Base-by-base conservation (phyloP, 139 green algal species). In the Chlorella vulgaris region DNA sequence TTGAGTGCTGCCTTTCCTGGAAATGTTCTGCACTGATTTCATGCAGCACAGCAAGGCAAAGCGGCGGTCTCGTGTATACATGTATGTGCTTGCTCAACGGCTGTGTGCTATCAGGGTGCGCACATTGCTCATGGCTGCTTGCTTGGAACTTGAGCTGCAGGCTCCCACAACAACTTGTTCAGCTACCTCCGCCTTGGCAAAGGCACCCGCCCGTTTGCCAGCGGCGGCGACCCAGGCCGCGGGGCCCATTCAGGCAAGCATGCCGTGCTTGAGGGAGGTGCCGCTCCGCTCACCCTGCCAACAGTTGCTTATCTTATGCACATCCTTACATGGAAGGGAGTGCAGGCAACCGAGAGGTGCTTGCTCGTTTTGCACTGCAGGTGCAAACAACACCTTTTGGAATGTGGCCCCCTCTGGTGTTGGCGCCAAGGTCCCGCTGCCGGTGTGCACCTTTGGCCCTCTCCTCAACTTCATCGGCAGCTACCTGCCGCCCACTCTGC, bases 341-440 rank as follows among this genome's bases (percentile, higher is more conserved):
- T 42, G 3, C 33, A 8, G 65, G 33, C 3, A 3, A 33, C 33
- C 13, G 26, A 22, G 26, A 3, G 33, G 28, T 31, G 4, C 33
- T 42, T 33, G 4, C 22, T 22, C 13, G 35, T 33, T n/a, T 24
- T 21, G 38, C 38, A 6, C 7, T 50, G 43, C 69, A 77, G 69
- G 29, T 29, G 69, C 69, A 13, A 65, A 77, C 69, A 62, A 77
- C 43, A 77, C 69, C 7, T 43, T 63, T 10, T 77, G 69, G 69
- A 77, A 77, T 29, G 29, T 77, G 43, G 19, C 50, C 50, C 26
- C 5, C 2, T 15, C 69, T 2, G 15, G 2, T 0, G 19, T 2
- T 7, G 13, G 22, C 2, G 1, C 6, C 4, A 8, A 36, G 38
- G 31, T 53, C 10, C 35, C 36, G 38, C 67, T 55, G 21, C 67